phyloP scores from a whole-genome alignment of 2,329 filamentous ascomycete genomes.

The Fusarium albidum region DNA sequence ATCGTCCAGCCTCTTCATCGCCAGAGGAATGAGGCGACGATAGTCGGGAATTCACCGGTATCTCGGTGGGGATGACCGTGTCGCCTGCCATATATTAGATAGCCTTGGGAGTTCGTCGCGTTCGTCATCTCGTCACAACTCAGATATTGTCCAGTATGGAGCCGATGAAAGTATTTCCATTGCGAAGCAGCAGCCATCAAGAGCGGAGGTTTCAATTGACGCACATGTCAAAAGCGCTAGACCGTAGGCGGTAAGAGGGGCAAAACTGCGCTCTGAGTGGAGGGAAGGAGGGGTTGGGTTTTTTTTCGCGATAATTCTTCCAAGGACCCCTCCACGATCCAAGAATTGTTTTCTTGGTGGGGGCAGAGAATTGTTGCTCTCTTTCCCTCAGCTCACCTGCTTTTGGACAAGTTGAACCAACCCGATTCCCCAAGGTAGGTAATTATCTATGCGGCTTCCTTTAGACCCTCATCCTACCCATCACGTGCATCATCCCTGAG shows the following conservation, averaged over 20 bases:
- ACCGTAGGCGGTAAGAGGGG: slow-evolving; percentile 44
- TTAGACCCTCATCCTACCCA: background rate
- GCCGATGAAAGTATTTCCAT: too few species aligned
- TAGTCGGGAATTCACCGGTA: background rate
- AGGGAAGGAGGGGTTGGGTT: slow-evolving; percentile 36
- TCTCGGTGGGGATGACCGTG: background rate
- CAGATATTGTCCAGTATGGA: too few species aligned
- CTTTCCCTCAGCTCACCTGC: slow-evolving; percentile 20
- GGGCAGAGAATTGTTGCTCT: slow-evolving; percentile 22
- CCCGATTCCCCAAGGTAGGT: slow-evolving; percentile 21
- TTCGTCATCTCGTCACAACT: background rate
- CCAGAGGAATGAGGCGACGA: slow-evolving; percentile 15
- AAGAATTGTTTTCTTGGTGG: slow-evolving; percentile 33
- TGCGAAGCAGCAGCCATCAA: too few species aligned
- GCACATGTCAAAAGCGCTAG: slow-evolving; percentile 31
- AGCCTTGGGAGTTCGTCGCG: background rate
- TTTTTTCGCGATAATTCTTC: slow-evolving; percentile 34
- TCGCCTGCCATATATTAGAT: too few species aligned
- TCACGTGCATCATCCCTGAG: slow-evolving; percentile 22
- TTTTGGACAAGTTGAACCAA: slow-evolving; percentile 26
- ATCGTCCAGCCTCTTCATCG: slow-evolving; percentile 13
- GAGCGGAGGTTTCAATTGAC: background rate
- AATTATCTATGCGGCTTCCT: slow-evolving; percentile 6
- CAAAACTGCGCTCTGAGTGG: slow-evolving; percentile 33
- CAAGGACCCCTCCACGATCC: slow-evolving; percentile 37